Percentiles rank a stretch among this genome's conserved stretches.
These are phyloP conservation scores for Lycium barbarum DNA, from an alignment of 257 asterid genomes.

Conservation along the genomic window DNA sequence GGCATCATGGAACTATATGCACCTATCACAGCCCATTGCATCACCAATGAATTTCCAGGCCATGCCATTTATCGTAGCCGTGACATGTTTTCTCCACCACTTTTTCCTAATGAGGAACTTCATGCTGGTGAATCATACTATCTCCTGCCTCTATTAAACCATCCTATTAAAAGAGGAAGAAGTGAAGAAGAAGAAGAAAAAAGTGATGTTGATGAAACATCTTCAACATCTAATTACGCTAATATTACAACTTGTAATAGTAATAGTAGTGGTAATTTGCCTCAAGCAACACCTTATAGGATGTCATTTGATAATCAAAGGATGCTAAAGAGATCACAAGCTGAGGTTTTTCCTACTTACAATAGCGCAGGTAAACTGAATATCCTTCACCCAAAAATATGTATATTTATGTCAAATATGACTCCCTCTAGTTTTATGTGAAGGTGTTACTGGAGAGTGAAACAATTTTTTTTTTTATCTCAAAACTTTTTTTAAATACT, in stretches of 20 bases:
- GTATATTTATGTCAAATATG: background rate
- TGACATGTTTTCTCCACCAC: constrained; percentile 46
- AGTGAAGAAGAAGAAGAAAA: background rate
- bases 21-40: constrained; percentile 59
- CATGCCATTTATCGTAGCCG: constrained; percentile 50
- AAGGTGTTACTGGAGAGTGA: background rate
- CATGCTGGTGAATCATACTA: constrained; percentile 48
- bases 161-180: background rate
- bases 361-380: constrained; percentile 32
- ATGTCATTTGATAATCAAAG: constrained; percentile 48
- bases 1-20: constrained; percentile 62
- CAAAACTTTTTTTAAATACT: background rate
- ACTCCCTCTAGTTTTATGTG: background rate
- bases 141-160: constrained; percentile 49
- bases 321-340: constrained; percentile 35
- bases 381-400: background rate
- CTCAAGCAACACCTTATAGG: constrained; percentile 39
- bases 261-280: background rate
- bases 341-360: constrained; percentile 44
- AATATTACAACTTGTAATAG: constrained; percentile 9
- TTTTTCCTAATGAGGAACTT: constrained; percentile 48
- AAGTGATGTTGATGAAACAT: background rate
- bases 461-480: background rate
- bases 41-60: constrained; percentile 63
- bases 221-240: too few species aligned